Base-by-base conservation (phyloP, 345 rosid species). In the Garcia nutans region DNA sequence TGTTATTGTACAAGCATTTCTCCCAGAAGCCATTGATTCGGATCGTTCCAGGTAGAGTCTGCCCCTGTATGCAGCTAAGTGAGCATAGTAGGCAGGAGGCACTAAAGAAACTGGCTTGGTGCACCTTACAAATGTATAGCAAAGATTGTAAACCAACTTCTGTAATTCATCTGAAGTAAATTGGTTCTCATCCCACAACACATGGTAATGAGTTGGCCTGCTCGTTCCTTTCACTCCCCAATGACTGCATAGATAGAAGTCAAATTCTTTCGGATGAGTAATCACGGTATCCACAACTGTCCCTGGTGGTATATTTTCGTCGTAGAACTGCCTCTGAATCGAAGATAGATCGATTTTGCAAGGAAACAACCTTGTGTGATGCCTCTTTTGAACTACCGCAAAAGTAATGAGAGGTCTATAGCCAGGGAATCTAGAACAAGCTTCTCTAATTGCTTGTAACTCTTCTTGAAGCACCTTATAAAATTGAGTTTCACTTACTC, bases 171-270 rank as follows among this genome's bases (percentile, higher is more conserved):
- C 99, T 7, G 98, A 95, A 45, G 94, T 95, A 82, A 95, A 95
- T 60, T 87, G 82, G 82, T 85, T 95, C 74, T 95, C 99, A 79
- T 93, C 98, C 92, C 92, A 85, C 56, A 93, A 62, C 12, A 91
- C 82, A 73, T 93, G 98, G 82, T 95, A 95, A 85, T 91, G 99
- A 11, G 98, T 87, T 60, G 99, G 97, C 71, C 94, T 86, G 83
- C 99, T 95, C 57, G 98, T 93, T 4, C 99, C 99, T 79, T 95
- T 95, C 33, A 89, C 90, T 10, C 99, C 99, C 82, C 93, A 84
- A 49, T 95, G 99, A 76, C 99, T 95, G 70, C 99, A 95, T 0
- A 93, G 86, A 78, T 90, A 95, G 89, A 95, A 95, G 79, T 95
- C 97, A 28, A 95, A 95, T 81, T 95, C 99, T 76, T 73, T 89